Conservation (phyloP, 352 stramenopile species). For the Pythium graminicola region DNA sequence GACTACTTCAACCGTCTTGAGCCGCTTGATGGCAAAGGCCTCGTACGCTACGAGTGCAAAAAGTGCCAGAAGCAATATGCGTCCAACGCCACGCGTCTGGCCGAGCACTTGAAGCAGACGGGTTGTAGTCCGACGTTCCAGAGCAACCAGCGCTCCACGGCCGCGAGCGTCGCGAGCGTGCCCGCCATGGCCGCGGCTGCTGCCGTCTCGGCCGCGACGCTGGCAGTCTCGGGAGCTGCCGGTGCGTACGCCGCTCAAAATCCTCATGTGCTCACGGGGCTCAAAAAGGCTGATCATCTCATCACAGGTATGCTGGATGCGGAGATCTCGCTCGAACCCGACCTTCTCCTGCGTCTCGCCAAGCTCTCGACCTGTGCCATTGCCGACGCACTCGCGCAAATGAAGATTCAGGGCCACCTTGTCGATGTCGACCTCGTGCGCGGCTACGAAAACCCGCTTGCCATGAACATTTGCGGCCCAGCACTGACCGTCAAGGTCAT, state of each 20-base stretch:
- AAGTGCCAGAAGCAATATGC: slow-evolving; percentile 86
- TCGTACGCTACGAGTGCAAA: slow-evolving; percentile 84
- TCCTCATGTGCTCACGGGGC: slow-evolving; percentile 28
- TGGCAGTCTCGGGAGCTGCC: slow-evolving; percentile 26
- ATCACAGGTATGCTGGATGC: slow-evolving; percentile 61
- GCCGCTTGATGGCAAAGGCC: slow-evolving; percentile 51
- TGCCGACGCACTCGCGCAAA: slow-evolving; percentile 63
- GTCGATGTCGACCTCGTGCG: slow-evolving; percentile 68
- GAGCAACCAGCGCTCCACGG: slow-evolving; percentile 62
- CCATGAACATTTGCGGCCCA: slow-evolving; percentile 68
- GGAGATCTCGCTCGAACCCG: slow-evolving; percentile 52
- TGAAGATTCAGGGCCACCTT: slow-evolving; percentile 75
- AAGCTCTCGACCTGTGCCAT: slow-evolving; percentile 80
- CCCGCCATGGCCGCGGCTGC: slow-evolving; percentile 21
- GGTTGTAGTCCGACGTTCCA: slow-evolving; percentile 68
- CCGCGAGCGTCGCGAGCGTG: slow-evolving; percentile 15
- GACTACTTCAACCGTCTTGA: slow-evolving; percentile 79
- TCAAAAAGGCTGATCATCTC: slow-evolving; percentile 51
- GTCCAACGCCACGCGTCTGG: slow-evolving; percentile 74
- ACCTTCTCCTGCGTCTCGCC: slow-evolving; percentile 58
- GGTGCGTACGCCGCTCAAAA: slow-evolving; percentile 30
- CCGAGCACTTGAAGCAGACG: slow-evolving; percentile 68
- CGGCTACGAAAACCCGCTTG: slow-evolving; percentile 45
- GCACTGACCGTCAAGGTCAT: slow-evolving; percentile 74
- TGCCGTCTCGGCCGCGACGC: slow-evolving; percentile 22